Base-by-base conservation (phyloP, 129 eudicot species). In the Ambrosia trifida region DNA sequence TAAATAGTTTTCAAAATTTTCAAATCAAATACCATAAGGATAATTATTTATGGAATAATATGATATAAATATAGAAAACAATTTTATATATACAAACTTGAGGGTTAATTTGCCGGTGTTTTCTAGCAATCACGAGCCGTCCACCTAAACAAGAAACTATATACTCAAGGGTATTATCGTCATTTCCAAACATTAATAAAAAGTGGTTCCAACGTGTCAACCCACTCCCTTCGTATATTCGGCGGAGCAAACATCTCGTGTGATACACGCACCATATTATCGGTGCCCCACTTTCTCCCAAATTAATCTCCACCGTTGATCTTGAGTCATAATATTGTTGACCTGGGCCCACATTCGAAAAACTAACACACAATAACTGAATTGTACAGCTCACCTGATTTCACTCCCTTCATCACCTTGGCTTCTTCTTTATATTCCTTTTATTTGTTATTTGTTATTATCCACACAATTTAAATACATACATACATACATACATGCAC, bases 381-480 rank as follows among this genome's bases (percentile, higher is more conserved):
- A 76, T 67, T 76, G 43, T 76, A 69, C 80, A 76, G 75, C 80
- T 76, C 80, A 76, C 80, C 80, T 4, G 63, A 68, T 76, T 58
- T 76, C 75, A 76, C 69, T 68, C 80, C n/a, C 71, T 44, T 38
- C 56, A 51, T 63, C 49, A 10, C 47, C 47, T 35, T n/a, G n/a
- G n/a, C n/a, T n/a, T 3, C 73, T 4, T 19, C 64, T 70, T 11
- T 46, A 59, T 13, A 59, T 52, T 3, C 36, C 51, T 11, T 6
- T 24, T 0, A n/a, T n/a, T n/a, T n/a, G n/a, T n/a, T n/a, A n/a
- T n/a, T n/a, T n/a, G 20, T 36, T 40, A 46, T 6, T 69, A 17
- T 46, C 17, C 9, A 61, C 14, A 32, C 16, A 41, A 30, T 20
- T 28, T 7, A n/a, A 35, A 17, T 24, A 3, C 38, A 6, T 36